Base-by-base conservation (phyloP, 495 filamentous ascomycete species). In the Tricharina praecox region DNA sequence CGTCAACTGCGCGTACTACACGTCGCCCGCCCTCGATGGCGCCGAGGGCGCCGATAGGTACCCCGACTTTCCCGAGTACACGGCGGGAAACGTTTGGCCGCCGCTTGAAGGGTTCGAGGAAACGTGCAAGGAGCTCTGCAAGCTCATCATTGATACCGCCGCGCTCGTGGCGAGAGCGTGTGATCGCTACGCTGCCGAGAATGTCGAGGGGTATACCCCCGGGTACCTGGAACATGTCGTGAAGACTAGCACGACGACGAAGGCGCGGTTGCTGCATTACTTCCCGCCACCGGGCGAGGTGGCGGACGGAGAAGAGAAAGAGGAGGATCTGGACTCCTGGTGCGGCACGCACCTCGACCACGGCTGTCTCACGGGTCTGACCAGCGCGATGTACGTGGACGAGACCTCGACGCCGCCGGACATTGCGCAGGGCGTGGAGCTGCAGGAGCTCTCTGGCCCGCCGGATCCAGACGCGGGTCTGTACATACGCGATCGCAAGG, bases 291-390 rank as follows among this genome's bases (percentile, higher is more conserved):
- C 71, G 1, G 52, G 62, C 1, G 30, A 19, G 16, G 51, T 50
- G 16, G 53, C 37, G 23, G n/a, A n/a, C n/a, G n/a, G n/a, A n/a
- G 61, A 60, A 10, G 62, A 63, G 20, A 55, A 50, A 1, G 63
- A 67, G 4, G 55, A 62, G n/a, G 73, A 75, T 28, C 77, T 81
- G 47, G 88, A 95, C 62, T 83, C 87, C 62, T 99, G 90, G 90
- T 99, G 90, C 63, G 82, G 86, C 2, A 93, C 85, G 2, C 92
- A 97, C 61, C 66, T 88, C 40, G 88, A 94, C 61, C 85, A 93
- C 53, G 85, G 88, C 41, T 95, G 90, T 62, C 68, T 97, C 20
- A 59, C 56, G 2, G 90, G 90, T 15, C 70, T 99, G 24, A 99
- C 92, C 0, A 85, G 81, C 4, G 85, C 88, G 33, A 90, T 96